Base-by-base conservation (phyloP, 495 filamentous ascomycete species). In the Geoglossum glabrum region DNA sequence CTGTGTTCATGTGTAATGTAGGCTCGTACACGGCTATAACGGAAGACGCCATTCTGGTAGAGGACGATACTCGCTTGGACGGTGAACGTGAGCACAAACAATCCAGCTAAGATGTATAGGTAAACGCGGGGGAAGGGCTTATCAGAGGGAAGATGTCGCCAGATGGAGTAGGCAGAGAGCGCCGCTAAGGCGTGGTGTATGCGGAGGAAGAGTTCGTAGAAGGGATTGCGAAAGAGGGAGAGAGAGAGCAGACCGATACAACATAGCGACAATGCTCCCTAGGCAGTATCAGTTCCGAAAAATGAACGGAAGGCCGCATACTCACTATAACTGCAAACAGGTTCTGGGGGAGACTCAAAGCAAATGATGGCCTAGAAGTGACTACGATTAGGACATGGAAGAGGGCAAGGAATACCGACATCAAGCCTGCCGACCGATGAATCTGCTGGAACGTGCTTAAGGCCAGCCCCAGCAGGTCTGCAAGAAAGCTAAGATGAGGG, bases 121-220 rank as follows among this genome's bases (percentile, higher is more conserved):
- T 63, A 64, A 38, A 64, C 5, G 4, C 46, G 46, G 45, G 63
- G 60, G 50, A 51, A 23, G 57, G 36, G 28, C 47, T 25, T 46
- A 49, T 43, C 21, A 51, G 49, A 64, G 33, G 57, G 57, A 28
- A 67, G 52, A 58, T 68, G 57, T 30, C 52, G 57, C 65, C 46
- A 68, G 59, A 60, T 63, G 1, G 55, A 51, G 61, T 64, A 65
- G 43, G 62, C 23, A 57, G 31, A 59, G 38, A 61, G 25, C 31
- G 56, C 52, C 36, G 59, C 61, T 1, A 68, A 55, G 34, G 55
- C 45, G 59, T 68, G 59, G 59, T 68, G 47, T 30, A 55, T 43
- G 59, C 65, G 60, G 57, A 68, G 54, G 50, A 67, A 67, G 34
- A 58, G 21, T 54, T 68, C 54, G 54, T 67, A 68, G 23, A 57